Base-by-base conservation (phyloP, 2,329 filamentous ascomycete genomes). In the Arthroderma sp. region DNA sequence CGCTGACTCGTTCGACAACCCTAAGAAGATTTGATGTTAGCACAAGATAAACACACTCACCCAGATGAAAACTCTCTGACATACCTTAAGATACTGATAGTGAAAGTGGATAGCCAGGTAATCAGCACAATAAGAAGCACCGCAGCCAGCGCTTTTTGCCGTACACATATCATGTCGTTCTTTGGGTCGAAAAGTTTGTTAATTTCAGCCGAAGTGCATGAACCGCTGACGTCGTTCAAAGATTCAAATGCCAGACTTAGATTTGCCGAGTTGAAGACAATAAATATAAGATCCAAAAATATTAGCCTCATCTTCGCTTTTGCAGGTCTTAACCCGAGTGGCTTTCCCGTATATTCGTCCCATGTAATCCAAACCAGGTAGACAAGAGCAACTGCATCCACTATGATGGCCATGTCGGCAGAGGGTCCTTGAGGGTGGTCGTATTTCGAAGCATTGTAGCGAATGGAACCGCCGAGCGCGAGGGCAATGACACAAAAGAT, bases 251-350 rank as follows among this genome's bases (percentile, higher is more conserved):
- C 88, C 51, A 98, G 70, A 36, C 85, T 84, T 28, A 94, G 75
- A 65, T 94, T 96, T 42, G 88, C 87, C 3, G 88, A 87, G 62
- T 94, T 89, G 68, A 98, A 94, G 36, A 96, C 88, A 57, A 98
- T 94, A 61, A 98, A 98, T 57, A 95, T 81, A 3, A 98, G 73
- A 64, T 98, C 91, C 46, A 94, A 75, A 44, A 98, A 77, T 48
- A 96, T 84, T 41, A 98, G 77, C 9, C 84, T 79, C 52, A 94
- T 83, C 62, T 98, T 98, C 40, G 85, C 82, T 46, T 80, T 80
- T 6, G 86, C 80, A 5, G 80, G 81, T 37, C 93, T 83, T 48
- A 98, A 69, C 1, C 91, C 91, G 15, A 98, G 71, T 22, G 93
- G 91, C 60, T 93, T 93, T 29, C 86, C 85, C 4, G 85, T 91